A percentile compares a stretch with the other conserved stretches of the same genome.
phyloP scores from a whole-genome alignment of 352 stramenopile genomes.

The Globisporangium carolinianum region DNA sequence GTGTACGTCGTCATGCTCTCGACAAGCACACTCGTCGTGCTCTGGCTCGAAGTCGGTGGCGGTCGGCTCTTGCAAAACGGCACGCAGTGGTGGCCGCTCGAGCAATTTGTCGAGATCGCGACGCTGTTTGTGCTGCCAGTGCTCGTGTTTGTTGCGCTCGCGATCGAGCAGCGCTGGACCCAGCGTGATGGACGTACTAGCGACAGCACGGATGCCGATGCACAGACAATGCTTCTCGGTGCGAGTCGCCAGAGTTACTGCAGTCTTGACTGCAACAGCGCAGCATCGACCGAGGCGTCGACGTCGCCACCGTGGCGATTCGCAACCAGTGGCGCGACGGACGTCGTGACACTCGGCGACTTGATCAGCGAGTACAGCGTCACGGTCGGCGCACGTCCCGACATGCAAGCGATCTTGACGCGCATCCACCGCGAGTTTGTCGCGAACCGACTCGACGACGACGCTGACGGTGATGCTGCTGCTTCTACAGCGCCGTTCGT shows the following conservation, averaged over 20 bases:
- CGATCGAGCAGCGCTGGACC: slow-evolving; percentile 13
- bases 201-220: background rate
- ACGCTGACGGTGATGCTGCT: too few species aligned
- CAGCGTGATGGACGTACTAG: background rate
- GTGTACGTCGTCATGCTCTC: slow-evolving; percentile 25
- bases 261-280: background rate
- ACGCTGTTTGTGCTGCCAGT: slow-evolving; percentile 26
- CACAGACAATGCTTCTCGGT: background rate
- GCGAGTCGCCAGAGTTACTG: background rate
- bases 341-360: slow-evolving; percentile 19
- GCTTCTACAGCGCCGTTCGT: background rate
- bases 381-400: slow-evolving; percentile 16
- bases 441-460: background rate
- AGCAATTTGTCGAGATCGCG: slow-evolving; percentile 34
- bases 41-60: slow-evolving; percentile 32
- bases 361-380: slow-evolving; percentile 24
- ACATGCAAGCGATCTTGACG: slow-evolving; percentile 23
- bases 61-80: slow-evolving; percentile 22
- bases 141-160: slow-evolving; percentile 20
- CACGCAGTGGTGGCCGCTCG: slow-evolving; percentile 41
- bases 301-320: slow-evolving; percentile 1
- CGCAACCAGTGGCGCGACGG: slow-evolving; percentile 1
- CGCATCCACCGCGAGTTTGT: slow-evolving; percentile 19
- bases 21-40: slow-evolving; percentile 14
- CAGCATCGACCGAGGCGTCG: background rate